Conservation (phyloP, 2,329 filamentous ascomycete genomes). For the Neofusicoccum parvum region DNA sequence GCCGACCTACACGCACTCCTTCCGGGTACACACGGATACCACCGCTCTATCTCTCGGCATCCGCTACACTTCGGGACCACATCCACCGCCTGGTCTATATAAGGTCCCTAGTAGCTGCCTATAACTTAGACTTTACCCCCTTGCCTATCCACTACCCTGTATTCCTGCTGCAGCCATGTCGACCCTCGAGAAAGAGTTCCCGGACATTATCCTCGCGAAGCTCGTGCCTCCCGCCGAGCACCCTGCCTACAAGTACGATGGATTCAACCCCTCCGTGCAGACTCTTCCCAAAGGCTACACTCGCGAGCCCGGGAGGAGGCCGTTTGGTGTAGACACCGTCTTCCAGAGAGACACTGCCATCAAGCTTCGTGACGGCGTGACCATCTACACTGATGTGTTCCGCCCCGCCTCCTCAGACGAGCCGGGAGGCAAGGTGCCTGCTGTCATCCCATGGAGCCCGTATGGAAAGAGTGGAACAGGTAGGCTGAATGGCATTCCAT, state of each 20-base stretch:
- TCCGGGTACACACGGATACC: too few species aligned
- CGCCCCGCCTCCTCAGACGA: conserved; percentile 39
- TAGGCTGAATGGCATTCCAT: neutral
- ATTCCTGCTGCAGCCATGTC: neutral
- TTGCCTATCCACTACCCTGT: too few species aligned
- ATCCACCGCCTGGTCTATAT: too few species aligned
- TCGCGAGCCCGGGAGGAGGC: conserved; percentile 23
- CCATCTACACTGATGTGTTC: conserved; percentile 50
- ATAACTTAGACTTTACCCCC: too few species aligned
- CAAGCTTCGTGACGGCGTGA: conserved; percentile 44
- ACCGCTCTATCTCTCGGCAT: neutral
- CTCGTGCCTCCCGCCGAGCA: neutral
- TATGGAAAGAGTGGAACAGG: conserved; percentile 44
- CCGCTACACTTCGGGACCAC: neutral
- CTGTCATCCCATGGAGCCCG: conserved; percentile 48
- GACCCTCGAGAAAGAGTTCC: neutral
- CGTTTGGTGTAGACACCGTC: conserved; percentile 42
- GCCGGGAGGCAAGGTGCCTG: conserved; percentile 39
- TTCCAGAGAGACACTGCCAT: conserved; percentile 51
- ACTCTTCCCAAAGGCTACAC: conserved; percentile 1
- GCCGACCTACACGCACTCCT: too few species aligned
- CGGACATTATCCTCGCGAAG: conserved; percentile 1
- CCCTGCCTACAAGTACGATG: conserved; percentile 5
- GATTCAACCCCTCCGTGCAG: conserved; percentile 13
- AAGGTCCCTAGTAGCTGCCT: too few species aligned